phyloP scores from a whole-genome alignment of 345 rosid species.

The Eucalyptus dawsonii region DNA sequence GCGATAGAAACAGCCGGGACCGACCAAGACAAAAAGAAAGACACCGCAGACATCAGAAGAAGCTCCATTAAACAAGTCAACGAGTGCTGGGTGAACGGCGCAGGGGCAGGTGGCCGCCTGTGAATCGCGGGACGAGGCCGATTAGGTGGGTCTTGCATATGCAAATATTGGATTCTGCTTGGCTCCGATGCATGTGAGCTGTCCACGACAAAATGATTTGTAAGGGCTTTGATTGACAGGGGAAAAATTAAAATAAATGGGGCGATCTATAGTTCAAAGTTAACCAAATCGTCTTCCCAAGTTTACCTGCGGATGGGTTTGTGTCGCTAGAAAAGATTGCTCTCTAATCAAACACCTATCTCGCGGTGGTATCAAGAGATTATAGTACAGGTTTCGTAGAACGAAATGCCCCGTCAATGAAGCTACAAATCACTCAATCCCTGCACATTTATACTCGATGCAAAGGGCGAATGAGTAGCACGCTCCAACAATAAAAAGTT shows the following conservation, averaged over 20 bases:
- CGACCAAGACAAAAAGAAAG: rapidly evolving
- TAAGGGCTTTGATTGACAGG: background rate
- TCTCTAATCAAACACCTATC: background rate
- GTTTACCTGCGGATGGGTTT: background rate
- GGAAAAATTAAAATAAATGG: background rate
- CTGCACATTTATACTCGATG: background rate
- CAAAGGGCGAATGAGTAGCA: background rate
- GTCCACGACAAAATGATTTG: background rate
- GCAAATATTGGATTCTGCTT: background rate
- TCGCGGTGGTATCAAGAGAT: background rate
- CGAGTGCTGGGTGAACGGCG: background rate
- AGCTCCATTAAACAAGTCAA: background rate
- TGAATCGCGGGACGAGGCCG: background rate
- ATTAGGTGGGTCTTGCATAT: background rate
- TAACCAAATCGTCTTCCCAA: background rate
- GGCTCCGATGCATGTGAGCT: background rate
- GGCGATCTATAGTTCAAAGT: background rate
- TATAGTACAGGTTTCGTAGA: background rate
- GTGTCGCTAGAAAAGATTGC: background rate
- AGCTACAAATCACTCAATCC: background rate
- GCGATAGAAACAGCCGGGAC: background rate
- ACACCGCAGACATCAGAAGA: background rate
- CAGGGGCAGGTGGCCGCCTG: background rate
- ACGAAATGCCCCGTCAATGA: background rate
- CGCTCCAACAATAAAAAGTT: background rate